phyloP scores from a whole-genome alignment of 192 early-diverging fungal species.

The Backusella liffmaniae region DNA sequence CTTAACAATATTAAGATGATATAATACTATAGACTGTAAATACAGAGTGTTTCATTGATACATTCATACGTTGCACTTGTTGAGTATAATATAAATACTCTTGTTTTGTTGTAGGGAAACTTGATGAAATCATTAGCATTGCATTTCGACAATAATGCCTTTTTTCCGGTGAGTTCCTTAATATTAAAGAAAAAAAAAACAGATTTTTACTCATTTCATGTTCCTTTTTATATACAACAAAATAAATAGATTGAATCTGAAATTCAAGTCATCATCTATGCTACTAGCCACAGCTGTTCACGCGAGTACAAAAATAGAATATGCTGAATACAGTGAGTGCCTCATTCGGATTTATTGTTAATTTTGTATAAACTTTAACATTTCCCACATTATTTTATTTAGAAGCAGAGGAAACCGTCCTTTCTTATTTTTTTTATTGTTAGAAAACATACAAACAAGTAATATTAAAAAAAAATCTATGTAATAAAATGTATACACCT shows the following conservation, averaged over 20 bases:
- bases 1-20: too few relatives aligned
- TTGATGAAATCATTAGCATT: too few relatives aligned
- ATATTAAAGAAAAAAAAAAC: background rate
- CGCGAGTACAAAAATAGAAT: background rate
- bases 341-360: background rate
- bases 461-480: background rate
- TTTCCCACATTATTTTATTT: background rate
- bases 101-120: too few relatives aligned
- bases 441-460: background rate
- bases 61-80: too few relatives aligned
- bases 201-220: background rate
- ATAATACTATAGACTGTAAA: background rate
- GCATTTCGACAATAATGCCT: background rate
- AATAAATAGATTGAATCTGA: background rate
- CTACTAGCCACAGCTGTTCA: background rate
- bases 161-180: background rate
- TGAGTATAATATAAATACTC: too few relatives aligned
- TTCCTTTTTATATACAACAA: background rate
- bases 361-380: background rate
- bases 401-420: background rate
- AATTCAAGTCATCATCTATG: background rate
- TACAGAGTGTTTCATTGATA: background rate
- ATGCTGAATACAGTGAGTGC: background rate
- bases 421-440: background rate
- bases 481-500: background rate